Percentiles rank a stretch among this genome's conserved stretches.
phyloP scores from a whole-genome alignment of 352 stramenopile genomes.

The Pythium volutum region DNA sequence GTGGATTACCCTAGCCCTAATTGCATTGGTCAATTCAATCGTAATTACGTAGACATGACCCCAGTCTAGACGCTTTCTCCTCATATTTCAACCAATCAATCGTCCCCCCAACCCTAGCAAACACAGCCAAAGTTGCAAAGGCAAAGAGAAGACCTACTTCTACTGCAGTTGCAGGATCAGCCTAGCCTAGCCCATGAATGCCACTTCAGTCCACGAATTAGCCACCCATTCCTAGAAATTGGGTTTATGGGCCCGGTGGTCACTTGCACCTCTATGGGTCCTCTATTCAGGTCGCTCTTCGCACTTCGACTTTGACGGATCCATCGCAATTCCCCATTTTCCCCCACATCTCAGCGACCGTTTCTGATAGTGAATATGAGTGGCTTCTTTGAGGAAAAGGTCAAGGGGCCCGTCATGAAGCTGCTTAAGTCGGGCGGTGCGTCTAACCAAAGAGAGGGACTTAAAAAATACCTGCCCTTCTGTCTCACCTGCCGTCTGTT shows the following conservation, averaged over 20 bases:
- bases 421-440: slow-evolving; percentile 68
- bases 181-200: neutral
- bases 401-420: slow-evolving; percentile 69
- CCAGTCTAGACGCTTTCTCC: no score
- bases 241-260: neutral
- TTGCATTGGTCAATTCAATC: no score
- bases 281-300: slow-evolving; percentile 5
- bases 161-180: no score
- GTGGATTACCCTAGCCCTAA: no score
- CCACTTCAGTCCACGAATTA: slow-evolving; percentile 2
- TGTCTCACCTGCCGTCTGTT: neutral
- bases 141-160: no score
- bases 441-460: neutral
- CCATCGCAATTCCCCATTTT: neutral
- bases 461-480: neutral
- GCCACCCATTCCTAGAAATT: neutral
- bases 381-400: slow-evolving; percentile 63
- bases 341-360: slow-evolving; percentile 4
- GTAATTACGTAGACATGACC: no score
- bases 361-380: slow-evolving; percentile 19
- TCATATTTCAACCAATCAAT: no score
- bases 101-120: no score
- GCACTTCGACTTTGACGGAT: slow-evolving; percentile 8
- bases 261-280: neutral
- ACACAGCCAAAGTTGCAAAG: no score